A percentile compares a stretch with the other conserved stretches of the same genome.
These are phyloP conservation scores for Mycena latifolia DNA, from an alignment of 768 basidiomycete species.

Conservation along the genomic window DNA sequence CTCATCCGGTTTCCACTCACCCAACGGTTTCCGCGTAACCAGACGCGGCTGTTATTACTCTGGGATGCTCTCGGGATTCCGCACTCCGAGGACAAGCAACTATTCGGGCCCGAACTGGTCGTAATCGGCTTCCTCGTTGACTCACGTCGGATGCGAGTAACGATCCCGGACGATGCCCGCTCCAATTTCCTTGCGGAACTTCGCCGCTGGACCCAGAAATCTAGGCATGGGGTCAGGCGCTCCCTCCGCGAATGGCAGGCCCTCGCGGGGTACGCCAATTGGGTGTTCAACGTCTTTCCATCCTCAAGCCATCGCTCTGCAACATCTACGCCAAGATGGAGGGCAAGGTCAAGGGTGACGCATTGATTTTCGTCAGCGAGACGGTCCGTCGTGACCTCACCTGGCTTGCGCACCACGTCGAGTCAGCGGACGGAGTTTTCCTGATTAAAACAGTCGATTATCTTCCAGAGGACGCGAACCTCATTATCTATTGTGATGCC, in stretches of 20 bases:
- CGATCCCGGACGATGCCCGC: too few species aligned
- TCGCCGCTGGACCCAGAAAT: too few species aligned
- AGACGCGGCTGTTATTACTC: too few species aligned
- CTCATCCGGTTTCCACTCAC: too few species aligned
- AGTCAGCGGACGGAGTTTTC: conserved; percentile 32
- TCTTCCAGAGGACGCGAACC: conserved; percentile 26
- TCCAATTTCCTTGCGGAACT: too few species aligned
- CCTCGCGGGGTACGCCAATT: conserved; percentile 53
- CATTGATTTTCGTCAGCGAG: conserved; percentile 41
- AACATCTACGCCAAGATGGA: conserved; percentile 47
- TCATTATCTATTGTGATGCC: conserved; percentile 39
- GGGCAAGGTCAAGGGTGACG: conserved; percentile 35
- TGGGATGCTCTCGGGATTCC: too few species aligned
- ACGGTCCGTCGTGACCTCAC: conserved; percentile 39
- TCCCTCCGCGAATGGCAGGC: too few species aligned
- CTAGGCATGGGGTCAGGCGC: too few species aligned
- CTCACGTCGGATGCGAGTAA: too few species aligned
- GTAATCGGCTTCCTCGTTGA: conserved; percentile 50
- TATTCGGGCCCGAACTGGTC: conserved; percentile 30
- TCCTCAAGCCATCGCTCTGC: conserved; percentile 43
- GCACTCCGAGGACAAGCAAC: conserved; percentile 40
- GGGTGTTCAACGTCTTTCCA: conserved; percentile 53
- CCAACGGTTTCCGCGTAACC: too few species aligned
- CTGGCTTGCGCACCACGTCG: conserved; percentile 47
- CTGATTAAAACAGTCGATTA: conserved; percentile 39